Evolutionary conservation across 495 filamentous ascomycete genomes (phyloP).

Genomic region (Annulohypoxylon bovei): DNA sequence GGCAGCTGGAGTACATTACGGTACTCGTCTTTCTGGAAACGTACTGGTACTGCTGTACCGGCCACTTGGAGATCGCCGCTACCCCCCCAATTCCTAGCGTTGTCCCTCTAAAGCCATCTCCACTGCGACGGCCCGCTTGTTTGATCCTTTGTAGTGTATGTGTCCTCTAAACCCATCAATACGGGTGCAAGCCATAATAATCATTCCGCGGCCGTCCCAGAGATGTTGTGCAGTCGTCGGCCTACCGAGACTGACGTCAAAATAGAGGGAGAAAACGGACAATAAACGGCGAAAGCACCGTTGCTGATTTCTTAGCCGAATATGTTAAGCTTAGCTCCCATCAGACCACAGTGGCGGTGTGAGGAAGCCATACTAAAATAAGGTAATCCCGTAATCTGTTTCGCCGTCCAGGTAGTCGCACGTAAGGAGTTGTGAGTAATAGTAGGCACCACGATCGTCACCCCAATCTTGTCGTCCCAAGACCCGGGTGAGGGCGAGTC

Average conservation of each 20-base stretch:
- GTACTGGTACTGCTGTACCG: slow-evolving; percentile 39
- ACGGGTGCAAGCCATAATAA: slow-evolving; percentile 35
- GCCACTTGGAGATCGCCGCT: slow-evolving; percentile 44
- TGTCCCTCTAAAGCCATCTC: slow-evolving; percentile 39
- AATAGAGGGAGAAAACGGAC: slow-evolving; percentile 23
- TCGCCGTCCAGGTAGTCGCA: slow-evolving; percentile 40
- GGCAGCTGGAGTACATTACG: slow-evolving; percentile 24
- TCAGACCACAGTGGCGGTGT: slow-evolving; percentile 45
- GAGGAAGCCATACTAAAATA: slow-evolving; percentile 43
- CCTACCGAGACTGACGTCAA: slow-evolving; percentile 21
- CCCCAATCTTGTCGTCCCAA: slow-evolving; percentile 40
- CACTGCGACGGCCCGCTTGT: slow-evolving; percentile 44
- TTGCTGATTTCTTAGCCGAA: slow-evolving; percentile 36
- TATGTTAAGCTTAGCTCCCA: slow-evolving; percentile 40
- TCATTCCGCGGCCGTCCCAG: slow-evolving; percentile 26
- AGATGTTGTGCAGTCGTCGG: slow-evolving; percentile 29
- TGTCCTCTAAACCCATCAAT: slow-evolving; percentile 29
- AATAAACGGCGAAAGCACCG: slow-evolving; percentile 24
- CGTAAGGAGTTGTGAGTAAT: slow-evolving; percentile 40
- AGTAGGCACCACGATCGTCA: slow-evolving; percentile 43
- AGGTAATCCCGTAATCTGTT: slow-evolving; percentile 42
- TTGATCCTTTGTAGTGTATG: slow-evolving; percentile 31
- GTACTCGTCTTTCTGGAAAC: slow-evolving; percentile 32
- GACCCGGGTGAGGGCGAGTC: slow-evolving; percentile 34
- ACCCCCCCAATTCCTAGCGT: slow-evolving; percentile 46